These are phyloP conservation scores for Leccinum barrowsii DNA, from an alignment of 768 basidiomycete genomes.

Conservation along the genomic window DNA sequence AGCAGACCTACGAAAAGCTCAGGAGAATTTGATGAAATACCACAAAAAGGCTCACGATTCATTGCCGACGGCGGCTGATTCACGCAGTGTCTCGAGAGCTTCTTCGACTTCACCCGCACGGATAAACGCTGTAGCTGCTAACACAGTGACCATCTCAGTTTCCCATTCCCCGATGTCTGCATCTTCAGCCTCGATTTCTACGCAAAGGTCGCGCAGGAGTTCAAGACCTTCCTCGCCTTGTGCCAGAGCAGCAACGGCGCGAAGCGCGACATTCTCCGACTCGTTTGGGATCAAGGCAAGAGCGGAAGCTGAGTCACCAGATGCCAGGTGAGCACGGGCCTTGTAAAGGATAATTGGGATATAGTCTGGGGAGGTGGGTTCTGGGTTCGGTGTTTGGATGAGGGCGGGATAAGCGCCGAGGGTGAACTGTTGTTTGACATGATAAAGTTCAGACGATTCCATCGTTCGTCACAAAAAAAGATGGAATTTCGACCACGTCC, in stretches of 20 bases:
- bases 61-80: conserved; percentile 66
- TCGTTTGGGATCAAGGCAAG: conserved; percentile 52
- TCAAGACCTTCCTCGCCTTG: conserved; percentile 63
- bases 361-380: conserved; percentile 61
- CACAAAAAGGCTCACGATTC: conserved; percentile 65
- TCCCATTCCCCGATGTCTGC: conserved; percentile 63
- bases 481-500: neutral
- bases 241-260: conserved; percentile 73
- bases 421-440: conserved; percentile 72
- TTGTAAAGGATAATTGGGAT: conserved; percentile 67
- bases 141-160: conserved; percentile 68
- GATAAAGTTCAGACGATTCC: conserved; percentile 63
- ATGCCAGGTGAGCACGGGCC: conserved; percentile 73
- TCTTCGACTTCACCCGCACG: conserved; percentile 86
- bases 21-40: neutral
- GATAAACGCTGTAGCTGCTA: conserved; percentile 86
- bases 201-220: conserved; percentile 76
- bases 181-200: conserved; percentile 81
- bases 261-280: conserved; percentile 63
- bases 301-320: conserved; percentile 55
- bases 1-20: conserved; percentile 54
- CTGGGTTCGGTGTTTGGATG: conserved; percentile 51
- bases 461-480: conserved; percentile 31
- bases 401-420: conserved; percentile 74
- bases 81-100: conserved; percentile 83